Evolutionary conservation across 192 early-diverging fungal genomes (phyloP).

Genomic region (Coemansia sp.): DNA sequence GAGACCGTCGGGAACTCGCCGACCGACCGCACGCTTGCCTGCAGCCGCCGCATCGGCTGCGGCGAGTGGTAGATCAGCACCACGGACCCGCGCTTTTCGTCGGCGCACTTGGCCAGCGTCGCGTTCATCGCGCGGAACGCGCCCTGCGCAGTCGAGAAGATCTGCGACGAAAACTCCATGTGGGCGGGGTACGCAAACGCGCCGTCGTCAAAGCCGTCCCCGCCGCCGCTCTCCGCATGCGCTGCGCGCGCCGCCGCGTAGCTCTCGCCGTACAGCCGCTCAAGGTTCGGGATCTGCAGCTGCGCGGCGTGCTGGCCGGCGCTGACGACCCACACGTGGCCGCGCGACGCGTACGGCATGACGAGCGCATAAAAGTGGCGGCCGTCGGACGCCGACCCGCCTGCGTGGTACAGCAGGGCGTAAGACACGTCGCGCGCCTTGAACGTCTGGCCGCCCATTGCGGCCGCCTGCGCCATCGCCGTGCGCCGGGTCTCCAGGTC

Average conservation of each 20-base stretch:
- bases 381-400: slow-evolving; percentile 11
- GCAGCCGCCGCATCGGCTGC: slow-evolving; percentile 49
- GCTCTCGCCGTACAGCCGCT: slow-evolving; percentile 61
- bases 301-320: slow-evolving; percentile 48
- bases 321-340: slow-evolving; percentile 76
- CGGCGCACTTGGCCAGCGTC: slow-evolving; percentile 58
- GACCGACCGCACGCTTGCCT: slow-evolving; percentile 51
- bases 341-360: slow-evolving; percentile 52
- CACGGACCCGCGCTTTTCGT: slow-evolving; percentile 58
- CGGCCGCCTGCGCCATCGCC: slow-evolving; percentile 8
- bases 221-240: background rate
- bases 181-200: slow-evolving; percentile 43
- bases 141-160: slow-evolving; percentile 16
- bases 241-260: slow-evolving; percentile 12
- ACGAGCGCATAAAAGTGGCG: slow-evolving; percentile 66
- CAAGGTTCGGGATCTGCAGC: slow-evolving; percentile 69
- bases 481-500: slow-evolving; percentile 33
- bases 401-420: slow-evolving; percentile 75
- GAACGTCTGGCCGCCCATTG: slow-evolving; percentile 11
- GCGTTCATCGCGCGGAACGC: slow-evolving; percentile 55
- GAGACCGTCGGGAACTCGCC: slow-evolving; percentile 66
- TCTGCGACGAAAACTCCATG: slow-evolving; percentile 27
- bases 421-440: slow-evolving; percentile 53
- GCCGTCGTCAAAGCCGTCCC: slow-evolving; percentile 12
- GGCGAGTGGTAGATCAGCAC: slow-evolving; percentile 74